phyloP scores from a whole-genome alignment of 2,329 filamentous ascomycete species.

The Sphaerulina vaccinii region DNA sequence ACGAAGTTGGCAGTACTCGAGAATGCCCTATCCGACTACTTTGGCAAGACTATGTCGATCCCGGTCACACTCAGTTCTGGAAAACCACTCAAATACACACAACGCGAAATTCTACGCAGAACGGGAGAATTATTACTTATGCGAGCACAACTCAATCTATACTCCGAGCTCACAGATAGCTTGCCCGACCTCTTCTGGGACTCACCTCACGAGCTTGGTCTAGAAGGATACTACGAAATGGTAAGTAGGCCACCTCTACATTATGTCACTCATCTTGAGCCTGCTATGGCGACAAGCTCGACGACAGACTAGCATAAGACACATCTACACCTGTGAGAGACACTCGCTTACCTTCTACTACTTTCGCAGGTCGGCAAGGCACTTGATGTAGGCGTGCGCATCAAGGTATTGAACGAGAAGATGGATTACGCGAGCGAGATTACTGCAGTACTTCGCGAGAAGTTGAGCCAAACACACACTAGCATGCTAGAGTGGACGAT shows the following conservation, averaged over 20 bases:
- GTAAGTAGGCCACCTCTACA: no score
- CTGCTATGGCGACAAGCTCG: no score
- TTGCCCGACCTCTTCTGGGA: conserved; percentile 98
- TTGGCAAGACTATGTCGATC: conserved; percentile 80
- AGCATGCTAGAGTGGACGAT: conserved; percentile 92
- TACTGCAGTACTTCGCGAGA: conserved; percentile 63
- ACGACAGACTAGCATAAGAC: no score
- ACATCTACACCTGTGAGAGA: no score
- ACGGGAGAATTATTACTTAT: conserved; percentile 89
- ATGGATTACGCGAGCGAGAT: conserved; percentile 98
- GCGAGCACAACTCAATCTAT: conserved; percentile 90
- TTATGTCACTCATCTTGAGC: no score
- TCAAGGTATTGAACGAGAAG: conserved; percentile 89
- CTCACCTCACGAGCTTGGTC: conserved; percentile 76
- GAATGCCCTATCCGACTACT: conserved; percentile 76
- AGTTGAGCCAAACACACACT: conserved; percentile 70
- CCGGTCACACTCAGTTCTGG: conserved; percentile 73
- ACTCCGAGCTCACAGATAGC: conserved; percentile 92
- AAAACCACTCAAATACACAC: conserved; percentile 61
- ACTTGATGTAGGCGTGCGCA: conserved; percentile 86
- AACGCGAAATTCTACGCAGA: conserved; percentile 83
- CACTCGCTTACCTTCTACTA: no score
- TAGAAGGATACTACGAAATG: conserved; percentile 94
- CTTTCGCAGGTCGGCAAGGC: no score
- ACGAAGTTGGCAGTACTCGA: conserved; percentile 94